Base-by-base conservation (phyloP, 31 red algal species). In the Endocladia muricata region DNA sequence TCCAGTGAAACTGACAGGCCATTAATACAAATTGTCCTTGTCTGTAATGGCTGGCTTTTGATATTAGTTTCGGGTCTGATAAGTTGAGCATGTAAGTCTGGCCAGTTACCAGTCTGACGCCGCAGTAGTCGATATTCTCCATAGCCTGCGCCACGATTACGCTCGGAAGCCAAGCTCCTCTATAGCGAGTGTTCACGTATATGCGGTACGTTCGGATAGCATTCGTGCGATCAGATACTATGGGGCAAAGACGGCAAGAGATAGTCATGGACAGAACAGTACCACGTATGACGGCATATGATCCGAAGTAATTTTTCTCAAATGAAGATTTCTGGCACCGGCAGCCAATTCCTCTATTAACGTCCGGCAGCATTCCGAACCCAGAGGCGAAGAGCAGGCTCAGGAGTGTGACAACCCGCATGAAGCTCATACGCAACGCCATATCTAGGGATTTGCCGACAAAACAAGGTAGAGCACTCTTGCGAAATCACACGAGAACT, bases 221-320 rank as follows among this genome's bases (percentile, higher is more conserved):
- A 58, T 58, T 58, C 6, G 25, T 22, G 32, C 55, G 55, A 58
- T 58, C 55, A 4, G 55, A 22, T 6, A 28, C 25, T 58, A 22
- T 58, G 25, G 55, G 55, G 13, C 55, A 58, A 15, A 58, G 55
- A 58, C 30, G 55, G 55, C 55, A 58, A 58, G 55, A 58, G 32
- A 28, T 28, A 58, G 32, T 28, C 55, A 28, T 22, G 13, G 55
- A 58, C 6, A 58, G 55, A 58, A 58, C 55, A 13, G 25, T 28
- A 28, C 25, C 55, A 15, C 55, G 55, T 6, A 58, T 28, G 3
- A 58, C 55, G 13, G 32, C 30, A 58, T 58, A 28, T 6, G 55
- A 22, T 28, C 13, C 30, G 55, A 28, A 58, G 55, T 58, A 58
- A n/a, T n/a, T n/a, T n/a, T n/a, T n/a, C n/a, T n/a, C n/a, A n/a